A percentile compares a stretch with the other conserved stretches of the same genome.
Conservation (phyloP, 78 protist genomes). For the Protostelium mycophagum region DNA sequence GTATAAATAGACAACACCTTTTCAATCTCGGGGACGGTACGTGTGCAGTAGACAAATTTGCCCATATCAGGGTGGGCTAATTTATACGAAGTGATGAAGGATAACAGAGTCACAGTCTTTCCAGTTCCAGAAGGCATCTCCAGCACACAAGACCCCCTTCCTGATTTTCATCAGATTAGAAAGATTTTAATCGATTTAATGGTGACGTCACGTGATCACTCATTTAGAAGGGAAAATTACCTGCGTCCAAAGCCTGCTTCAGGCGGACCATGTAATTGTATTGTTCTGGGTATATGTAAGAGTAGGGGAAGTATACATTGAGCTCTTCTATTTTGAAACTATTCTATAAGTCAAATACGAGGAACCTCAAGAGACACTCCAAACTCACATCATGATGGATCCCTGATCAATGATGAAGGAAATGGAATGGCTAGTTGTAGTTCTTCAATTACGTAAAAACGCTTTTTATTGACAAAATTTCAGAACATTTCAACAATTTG, state of each 20-base stretch:
- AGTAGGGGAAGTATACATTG: conserved; percentile 93
- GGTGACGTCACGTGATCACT: background rate
- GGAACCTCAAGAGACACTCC: background rate
- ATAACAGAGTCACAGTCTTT: conserved; percentile 93
- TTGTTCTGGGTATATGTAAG: conserved; percentile 96
- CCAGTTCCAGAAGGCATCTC: conserved; percentile 99
- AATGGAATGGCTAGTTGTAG: too few relatives aligned
- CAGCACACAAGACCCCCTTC: conserved; percentile 76
- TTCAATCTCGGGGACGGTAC: conserved; percentile 96
- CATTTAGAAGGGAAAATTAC: background rate
- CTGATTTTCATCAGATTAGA: too few relatives aligned
- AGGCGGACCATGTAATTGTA: conserved; percentile 91
- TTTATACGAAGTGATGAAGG: conserved; percentile 83
- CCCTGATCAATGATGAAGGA: background rate
- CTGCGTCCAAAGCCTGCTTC: conserved; percentile 81
- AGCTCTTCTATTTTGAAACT: conserved; percentile 82
- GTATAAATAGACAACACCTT: conserved; percentile 66
- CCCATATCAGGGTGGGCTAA: conserved; percentile 34
- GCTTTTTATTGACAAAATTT: too few relatives aligned
- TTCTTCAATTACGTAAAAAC: too few relatives aligned
- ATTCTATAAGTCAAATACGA: background rate
- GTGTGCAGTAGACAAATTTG: conserved; percentile 89
- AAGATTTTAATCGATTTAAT: background rate
- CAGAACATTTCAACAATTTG: too few relatives aligned
- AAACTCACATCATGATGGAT: background rate